Evolutionary conservation across 2,329 filamentous ascomycete genomes (phyloP).

Genomic region (Sporothrix humicola): DNA sequence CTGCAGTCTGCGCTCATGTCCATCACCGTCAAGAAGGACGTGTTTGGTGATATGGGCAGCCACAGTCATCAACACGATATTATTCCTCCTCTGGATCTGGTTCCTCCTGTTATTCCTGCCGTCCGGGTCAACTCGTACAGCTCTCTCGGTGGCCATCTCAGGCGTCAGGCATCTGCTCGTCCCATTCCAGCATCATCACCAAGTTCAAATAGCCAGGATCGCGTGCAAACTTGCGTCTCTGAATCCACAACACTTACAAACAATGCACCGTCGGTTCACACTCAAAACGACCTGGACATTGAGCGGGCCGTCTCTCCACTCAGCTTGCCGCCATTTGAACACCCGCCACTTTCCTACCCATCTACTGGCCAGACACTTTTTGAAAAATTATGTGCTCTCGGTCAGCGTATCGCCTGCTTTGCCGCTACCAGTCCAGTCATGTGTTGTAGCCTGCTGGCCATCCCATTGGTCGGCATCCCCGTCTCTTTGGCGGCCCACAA

Average conservation of each 20-base stretch:
- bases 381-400: not conserved
- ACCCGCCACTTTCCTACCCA: not conserved
- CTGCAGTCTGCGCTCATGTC: constrained; percentile 40
- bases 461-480: constrained; percentile 51
- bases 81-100: not conserved
- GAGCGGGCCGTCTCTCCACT: not conserved
- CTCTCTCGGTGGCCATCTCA: not conserved
- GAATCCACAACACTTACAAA: constrained; percentile 37
- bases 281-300: not conserved
- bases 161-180: not conserved
- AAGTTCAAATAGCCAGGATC: constrained; percentile 11
- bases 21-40: not conserved
- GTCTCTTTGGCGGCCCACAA: constrained; percentile 45
- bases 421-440: constrained; percentile 42
- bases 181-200: not conserved
- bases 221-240: constrained; percentile 37
- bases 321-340: not conserved
- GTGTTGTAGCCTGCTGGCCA: constrained; percentile 42
- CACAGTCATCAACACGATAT: not conserved
- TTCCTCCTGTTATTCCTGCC: constrained; percentile 1
- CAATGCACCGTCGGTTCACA: not conserved
- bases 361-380: not conserved
- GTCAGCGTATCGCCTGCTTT: constrained; percentile 3
- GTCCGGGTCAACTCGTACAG: constrained; percentile 23
- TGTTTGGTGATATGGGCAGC: not conserved